Evolutionary conservation across 129 eudicot species (phyloP), one percentile per base, ranked within the genome.

Genomic region (Tagetes erecta): DNA sequence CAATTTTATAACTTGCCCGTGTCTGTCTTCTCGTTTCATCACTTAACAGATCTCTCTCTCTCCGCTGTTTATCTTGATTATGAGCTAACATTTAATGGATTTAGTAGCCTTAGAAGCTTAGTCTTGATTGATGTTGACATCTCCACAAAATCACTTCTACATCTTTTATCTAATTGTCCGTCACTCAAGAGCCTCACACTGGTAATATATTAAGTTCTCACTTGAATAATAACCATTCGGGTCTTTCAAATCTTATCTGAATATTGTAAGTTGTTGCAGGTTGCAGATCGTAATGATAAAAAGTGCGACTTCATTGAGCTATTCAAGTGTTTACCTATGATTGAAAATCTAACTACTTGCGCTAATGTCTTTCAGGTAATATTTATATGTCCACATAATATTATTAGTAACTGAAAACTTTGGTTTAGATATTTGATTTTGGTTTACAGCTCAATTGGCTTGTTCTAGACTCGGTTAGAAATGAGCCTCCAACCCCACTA

Each of bases 251-350:
- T 20, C 27, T 20, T 20, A 20, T 20, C 55, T 45, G 72, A 42
- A 41, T 41, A 44, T 67, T 44, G 31, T 44, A 2, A 20, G 27
- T 20, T 20, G 27, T 20, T 20, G 27, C 27, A 45, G 40, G 44
- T 44, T 36, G 2, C 4, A 20, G 27, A n/a, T 27, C 9, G 10
- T 8, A 6, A 30, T 1, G 3, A 49, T 4, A 11, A 0, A 20
- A 20, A 9, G 1, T 11, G 10, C 56, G 31, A 27, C 72, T 7
- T 67, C 12, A 9, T 31, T 5, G 38, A 67, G 40, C 56, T 67
- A n/a, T 67, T 67, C 9, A 34, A 67, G n/a, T 46, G 68, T 13
- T 63, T 63, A 39, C 68, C 68, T 63, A 30, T 36, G 42, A 63
- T 63, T 35, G 27, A 63, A n/a, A 30, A 37, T 63, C 14, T 63